Percentiles rank a stretch among this genome's conserved stretches.
Evolutionary conservation across 352 stramenopile genomes (phyloP).

Genomic region (Phytophthora tubulina): DNA sequence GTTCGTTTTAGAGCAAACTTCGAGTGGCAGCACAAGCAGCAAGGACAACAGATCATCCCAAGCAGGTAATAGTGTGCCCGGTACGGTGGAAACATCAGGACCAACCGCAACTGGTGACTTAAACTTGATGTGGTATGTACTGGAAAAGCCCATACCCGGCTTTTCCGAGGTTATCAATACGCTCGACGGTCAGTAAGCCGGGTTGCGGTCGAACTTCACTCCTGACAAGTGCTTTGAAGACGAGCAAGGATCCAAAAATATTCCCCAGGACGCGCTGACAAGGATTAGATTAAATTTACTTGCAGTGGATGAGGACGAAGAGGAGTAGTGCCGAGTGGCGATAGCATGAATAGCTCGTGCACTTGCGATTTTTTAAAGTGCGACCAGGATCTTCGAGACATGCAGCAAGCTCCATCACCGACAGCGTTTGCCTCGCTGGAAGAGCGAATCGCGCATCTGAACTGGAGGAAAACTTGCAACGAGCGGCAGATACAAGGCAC

Average conservation of each 20-base stretch:
- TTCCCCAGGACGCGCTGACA: conserved; percentile 13
- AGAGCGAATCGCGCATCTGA: conserved; percentile 71
- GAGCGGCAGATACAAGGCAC: conserved; percentile 76
- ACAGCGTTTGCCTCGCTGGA: conserved; percentile 66
- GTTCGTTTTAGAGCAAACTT: not conserved
- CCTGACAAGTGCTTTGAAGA: conserved; percentile 20
- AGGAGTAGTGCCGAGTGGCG: not conserved
- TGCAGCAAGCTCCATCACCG: conserved; percentile 33
- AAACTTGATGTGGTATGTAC: conserved; percentile 55
- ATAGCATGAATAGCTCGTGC: not conserved
- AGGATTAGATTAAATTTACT: not conserved
- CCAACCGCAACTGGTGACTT: conserved; percentile 1
- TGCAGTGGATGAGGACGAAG: conserved; percentile 27
- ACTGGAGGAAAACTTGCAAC: conserved; percentile 81
- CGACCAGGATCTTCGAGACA: not conserved
- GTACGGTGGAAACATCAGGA: not conserved
- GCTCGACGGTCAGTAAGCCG: conserved; percentile 3
- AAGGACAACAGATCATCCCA: not conserved
- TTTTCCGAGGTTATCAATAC: conserved; percentile 45
- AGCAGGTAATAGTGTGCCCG: not conserved
- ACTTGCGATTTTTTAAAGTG: conserved; percentile 16
- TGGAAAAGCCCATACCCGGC: conserved; percentile 53
- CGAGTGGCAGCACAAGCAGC: not conserved
- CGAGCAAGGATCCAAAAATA: conserved; percentile 44
- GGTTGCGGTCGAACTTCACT: not conserved